Conservation (phyloP, 2,329 filamentous ascomycete genomes). For the Diaporthe velutina region DNA sequence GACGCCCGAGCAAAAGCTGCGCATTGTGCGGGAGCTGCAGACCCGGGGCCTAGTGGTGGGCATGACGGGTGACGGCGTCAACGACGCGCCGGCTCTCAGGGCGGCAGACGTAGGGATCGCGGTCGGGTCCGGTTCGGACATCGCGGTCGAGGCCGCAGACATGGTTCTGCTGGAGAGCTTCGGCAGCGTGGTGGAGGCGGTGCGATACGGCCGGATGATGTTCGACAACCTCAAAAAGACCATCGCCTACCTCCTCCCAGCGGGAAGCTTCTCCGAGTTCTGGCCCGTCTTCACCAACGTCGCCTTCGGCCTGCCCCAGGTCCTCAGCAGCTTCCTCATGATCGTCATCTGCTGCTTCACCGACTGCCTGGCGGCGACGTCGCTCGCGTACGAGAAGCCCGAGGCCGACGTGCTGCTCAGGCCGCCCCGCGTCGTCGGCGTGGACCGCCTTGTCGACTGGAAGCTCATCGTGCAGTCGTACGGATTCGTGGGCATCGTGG, state of each 20-base stretch:
- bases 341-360: constrained; percentile 81
- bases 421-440: constrained; percentile 75
- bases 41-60: constrained; percentile 75
- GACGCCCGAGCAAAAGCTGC: constrained; percentile 83
- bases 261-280: constrained; percentile 81
- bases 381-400: constrained; percentile 81
- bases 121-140: constrained; percentile 83
- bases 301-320: constrained; percentile 78
- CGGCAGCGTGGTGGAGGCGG: constrained; percentile 77
- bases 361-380: constrained; percentile 79
- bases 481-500: constrained; percentile 75
- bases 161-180: constrained; percentile 87
- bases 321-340: constrained; percentile 81
- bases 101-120: constrained; percentile 87
- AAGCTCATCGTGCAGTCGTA: constrained; percentile 81
- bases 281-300: constrained; percentile 82
- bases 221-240: constrained; percentile 86
- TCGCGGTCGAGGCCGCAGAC: constrained; percentile 84
- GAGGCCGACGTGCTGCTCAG: constrained; percentile 81
- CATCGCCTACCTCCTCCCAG: constrained; percentile 79
- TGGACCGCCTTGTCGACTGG: constrained; percentile 80
- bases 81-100: constrained; percentile 85
- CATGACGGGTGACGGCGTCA: constrained; percentile 90
- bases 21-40: constrained; percentile 83
- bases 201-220: constrained; percentile 80